Base-by-base conservation (phyloP, 306 rosid species). In the Casuarina equisetifolia region DNA sequence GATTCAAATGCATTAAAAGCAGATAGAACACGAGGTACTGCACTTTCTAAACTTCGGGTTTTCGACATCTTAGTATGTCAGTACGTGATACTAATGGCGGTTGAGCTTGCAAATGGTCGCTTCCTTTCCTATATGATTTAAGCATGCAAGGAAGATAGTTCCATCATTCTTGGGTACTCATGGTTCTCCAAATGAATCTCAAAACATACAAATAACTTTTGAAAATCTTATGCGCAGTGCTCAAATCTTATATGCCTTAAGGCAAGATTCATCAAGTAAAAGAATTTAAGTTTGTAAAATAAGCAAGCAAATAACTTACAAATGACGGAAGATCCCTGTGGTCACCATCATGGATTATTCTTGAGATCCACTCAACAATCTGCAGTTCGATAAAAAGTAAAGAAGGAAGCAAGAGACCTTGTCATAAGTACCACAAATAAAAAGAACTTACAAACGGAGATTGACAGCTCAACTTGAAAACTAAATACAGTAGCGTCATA, bases 341-440 rank as follows among this genome's bases (percentile, higher is more conserved):
- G 86, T 92, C 99, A 8, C 99, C 99, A 73, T 95, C 99, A 36
- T 81, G 78, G 82, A 92, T 83, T 78, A 87, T 87, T 66, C 84
- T 86, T n/a, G 96, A 87, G 69, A 95, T 76, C 99, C 99, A 92
- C 50, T 86, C 75, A 63, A 67, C 72, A 80, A 95, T 91, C 98
- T 92, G 91, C 78, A 72, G 46, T 55, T 16, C 17, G 75, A 39
- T 19, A 75, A 10, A 55, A 16, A 43, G 51, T 70, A 42, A 76
- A 43, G 46, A 43, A 35, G 57, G 58, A 55, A 53, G 78, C 32
- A 25, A 25, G 32, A 25, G 32, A 25, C 32, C 32, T 25, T 25
- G 32, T 25, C 32, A 25, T 17, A 39, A 57, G 12, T 20, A 52
- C 10, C 10, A 72, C 48, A 64, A 79, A 71, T 17, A 66, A 66